Base-by-base conservation (phyloP, 306 rosid genomes). In the Morella rubra region DNA sequence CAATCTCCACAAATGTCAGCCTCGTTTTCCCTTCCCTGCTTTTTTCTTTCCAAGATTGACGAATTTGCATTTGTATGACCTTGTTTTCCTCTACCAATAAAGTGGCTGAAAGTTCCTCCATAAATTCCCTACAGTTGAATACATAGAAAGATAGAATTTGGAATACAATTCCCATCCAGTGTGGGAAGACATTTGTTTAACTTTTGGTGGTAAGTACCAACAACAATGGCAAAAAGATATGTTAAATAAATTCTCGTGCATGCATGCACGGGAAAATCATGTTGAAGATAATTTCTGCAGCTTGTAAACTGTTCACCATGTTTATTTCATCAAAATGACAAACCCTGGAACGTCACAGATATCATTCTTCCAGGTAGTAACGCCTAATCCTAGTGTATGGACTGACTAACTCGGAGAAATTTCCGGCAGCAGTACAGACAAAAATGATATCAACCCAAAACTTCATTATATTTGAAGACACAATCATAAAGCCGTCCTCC, bases 401-500 rank as follows among this genome's bases (percentile, higher is more conserved):
- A 50, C 27, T 61, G 65, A 44, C 27, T 27, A 37, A n/a, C 14
- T 16, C 69, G 14, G 45, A 55, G 61, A 45, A 44, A 74, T 80
- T 76, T 51, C 73, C 73, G 76, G 60, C 74, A 72, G 71, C 52
- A 81, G 76, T 22, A 68, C 59, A 79, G 68, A 65, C 54, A 79
- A 73, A 69, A 77, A 68, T 74, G 69, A 22, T 49, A 41, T 83
- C n/a, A 89, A 84, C 58, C 56, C 45, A 73, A 83, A 81, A 81
- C 96, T 90, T 89, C 91, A 40, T 90, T 89, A 89, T 89, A 92
- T 79, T 95, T 92, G 81, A 95, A 84, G 72, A 95, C 99, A n/a
- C 97, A 95, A 45, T 95, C 97, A 24, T 92, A 92, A 50, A 95
- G 84, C 51, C 99, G 91, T 14, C 97, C 92, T 41, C 97, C 99